Evolutionary conservation across 768 basidiomycete genomes (phyloP).

Genomic region (Trametes maxima): DNA sequence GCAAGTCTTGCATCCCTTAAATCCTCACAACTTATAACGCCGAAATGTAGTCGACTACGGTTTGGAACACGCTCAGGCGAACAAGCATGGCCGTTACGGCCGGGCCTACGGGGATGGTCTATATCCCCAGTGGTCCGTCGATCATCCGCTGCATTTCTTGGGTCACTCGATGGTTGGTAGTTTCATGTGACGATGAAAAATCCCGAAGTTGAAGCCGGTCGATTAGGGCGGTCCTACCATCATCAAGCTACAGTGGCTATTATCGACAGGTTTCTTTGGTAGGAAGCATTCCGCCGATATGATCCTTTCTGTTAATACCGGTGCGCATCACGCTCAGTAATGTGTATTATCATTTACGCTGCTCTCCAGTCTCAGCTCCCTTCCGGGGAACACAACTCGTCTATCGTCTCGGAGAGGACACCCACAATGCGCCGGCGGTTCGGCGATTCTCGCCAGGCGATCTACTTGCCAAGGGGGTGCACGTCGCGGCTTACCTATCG

Average conservation of each 20-base stretch:
- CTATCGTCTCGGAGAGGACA: slow-evolving; percentile 47
- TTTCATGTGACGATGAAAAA: background rate
- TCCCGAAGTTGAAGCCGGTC: background rate
- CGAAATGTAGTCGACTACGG: slow-evolving; percentile 49
- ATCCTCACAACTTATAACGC: background rate
- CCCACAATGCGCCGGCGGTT: slow-evolving; percentile 44
- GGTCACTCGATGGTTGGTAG: slow-evolving; percentile 49
- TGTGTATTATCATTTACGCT: background rate
- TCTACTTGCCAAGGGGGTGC: slow-evolving; percentile 41
- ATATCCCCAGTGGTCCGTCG: slow-evolving; percentile 49
- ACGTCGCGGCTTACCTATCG: slow-evolving; percentile 45
- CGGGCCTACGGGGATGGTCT: slow-evolving; percentile 41
- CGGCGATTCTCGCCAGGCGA: slow-evolving; percentile 44
- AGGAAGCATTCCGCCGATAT: slow-evolving; percentile 42
- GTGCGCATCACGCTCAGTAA: slow-evolving; percentile 30
- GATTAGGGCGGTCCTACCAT: slow-evolving; percentile 50
- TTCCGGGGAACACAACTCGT: slow-evolving; percentile 52
- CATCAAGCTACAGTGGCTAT: slow-evolving; percentile 46
- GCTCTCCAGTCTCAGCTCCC: slow-evolving; percentile 44
- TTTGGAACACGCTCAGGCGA: slow-evolving; percentile 40
- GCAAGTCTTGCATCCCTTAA: slow-evolving; percentile 27
- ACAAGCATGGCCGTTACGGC: slow-evolving; percentile 46
- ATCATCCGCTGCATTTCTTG: slow-evolving; percentile 49
- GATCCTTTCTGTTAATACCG: slow-evolving; percentile 47
- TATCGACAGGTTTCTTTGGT: slow-evolving; percentile 47